Evolutionary conservation across 31 red algal genomes (phyloP).

Genomic region (Porphyra umbilicalis): DNA sequence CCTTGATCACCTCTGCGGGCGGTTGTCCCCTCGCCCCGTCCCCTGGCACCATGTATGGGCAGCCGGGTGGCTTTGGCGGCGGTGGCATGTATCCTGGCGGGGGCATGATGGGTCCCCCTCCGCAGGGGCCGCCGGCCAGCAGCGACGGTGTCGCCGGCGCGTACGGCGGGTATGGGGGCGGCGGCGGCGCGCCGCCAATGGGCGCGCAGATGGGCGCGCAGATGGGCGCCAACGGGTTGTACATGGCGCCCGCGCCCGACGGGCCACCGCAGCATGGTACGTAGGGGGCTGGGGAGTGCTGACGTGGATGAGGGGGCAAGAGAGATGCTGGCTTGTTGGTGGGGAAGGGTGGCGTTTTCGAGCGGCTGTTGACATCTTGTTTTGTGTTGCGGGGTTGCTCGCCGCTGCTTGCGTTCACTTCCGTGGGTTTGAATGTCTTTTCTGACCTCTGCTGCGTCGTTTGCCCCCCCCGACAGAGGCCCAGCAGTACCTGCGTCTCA

Average conservation of each 20-base stretch:
- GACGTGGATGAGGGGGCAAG: no score
- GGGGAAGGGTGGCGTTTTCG: neutral
- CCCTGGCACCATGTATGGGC: neutral
- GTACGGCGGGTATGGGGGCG: neutral
- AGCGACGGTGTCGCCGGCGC: neutral
- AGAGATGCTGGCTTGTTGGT: neutral
- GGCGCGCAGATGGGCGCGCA: conserved; percentile 5
- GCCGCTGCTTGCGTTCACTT: no score
- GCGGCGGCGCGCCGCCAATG: neutral
- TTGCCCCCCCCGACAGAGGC: conserved; percentile 11
- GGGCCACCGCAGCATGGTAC: neutral
- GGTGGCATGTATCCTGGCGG: neutral
- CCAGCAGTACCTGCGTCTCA: conserved; percentile 45
- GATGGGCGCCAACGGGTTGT: conserved; percentile 1
- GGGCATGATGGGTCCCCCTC: neutral
- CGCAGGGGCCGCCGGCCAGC: neutral
- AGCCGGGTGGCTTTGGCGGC: neutral
- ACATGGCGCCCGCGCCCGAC: neutral
- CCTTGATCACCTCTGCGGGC: no score
- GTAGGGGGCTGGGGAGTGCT: neutral
- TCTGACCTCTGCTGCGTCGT: no score
- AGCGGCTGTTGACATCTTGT: no score
- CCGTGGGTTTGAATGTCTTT: no score
- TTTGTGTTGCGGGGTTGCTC: neutral
- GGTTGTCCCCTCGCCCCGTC: neutral